Conservation (phyloP, 2,329 filamentous ascomycete species). For the Penicillium sp. region DNA sequence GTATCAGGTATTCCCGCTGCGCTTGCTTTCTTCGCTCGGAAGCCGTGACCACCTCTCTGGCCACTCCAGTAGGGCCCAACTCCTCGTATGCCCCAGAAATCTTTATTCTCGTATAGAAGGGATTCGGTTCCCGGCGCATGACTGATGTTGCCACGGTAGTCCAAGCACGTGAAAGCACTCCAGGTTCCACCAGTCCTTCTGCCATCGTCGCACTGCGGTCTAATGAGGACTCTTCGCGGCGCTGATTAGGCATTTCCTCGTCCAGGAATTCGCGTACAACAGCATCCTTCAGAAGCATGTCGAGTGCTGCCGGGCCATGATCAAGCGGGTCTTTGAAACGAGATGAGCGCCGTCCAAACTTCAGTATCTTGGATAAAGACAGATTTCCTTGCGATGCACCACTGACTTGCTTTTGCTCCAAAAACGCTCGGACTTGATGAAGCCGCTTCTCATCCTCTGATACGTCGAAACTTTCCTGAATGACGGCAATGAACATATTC, state of each 20-base stretch:
- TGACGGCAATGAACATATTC: slow-evolving; percentile 99
- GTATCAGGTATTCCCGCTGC: slow-evolving; percentile 86
- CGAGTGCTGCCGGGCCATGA: slow-evolving; percentile 87
- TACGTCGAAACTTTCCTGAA: slow-evolving; percentile 98
- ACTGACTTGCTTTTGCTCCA: slow-evolving; percentile 87
- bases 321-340: slow-evolving; percentile 80
- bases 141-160: slow-evolving; percentile 62
- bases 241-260: slow-evolving; percentile 56
- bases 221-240: slow-evolving; percentile 34
- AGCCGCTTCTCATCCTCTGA: slow-evolving; percentile 97
- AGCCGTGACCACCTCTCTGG: slow-evolving; percentile 84
- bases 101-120: slow-evolving; percentile 87
- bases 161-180: slow-evolving; percentile 66
- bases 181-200: slow-evolving; percentile 57
- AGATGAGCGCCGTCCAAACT: slow-evolving; percentile 64
- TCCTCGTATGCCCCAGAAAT: slow-evolving; percentile 73
- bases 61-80: slow-evolving; percentile 84
- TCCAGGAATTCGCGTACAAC: slow-evolving; percentile 95
- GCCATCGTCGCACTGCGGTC: slow-evolving; percentile 33
- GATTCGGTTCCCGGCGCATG: slow-evolving; percentile 79
- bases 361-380: slow-evolving; percentile 62
- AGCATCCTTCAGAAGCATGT: slow-evolving; percentile 95
- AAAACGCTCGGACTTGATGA: slow-evolving; percentile 92
- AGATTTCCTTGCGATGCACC: slow-evolving; percentile 72
- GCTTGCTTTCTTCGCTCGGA: slow-evolving; percentile 82